Percentiles rank a stretch among this genome's conserved stretches.
Conservation (phyloP, 75 land plant genomes). For the Isoetes taiwanensis region DNA sequence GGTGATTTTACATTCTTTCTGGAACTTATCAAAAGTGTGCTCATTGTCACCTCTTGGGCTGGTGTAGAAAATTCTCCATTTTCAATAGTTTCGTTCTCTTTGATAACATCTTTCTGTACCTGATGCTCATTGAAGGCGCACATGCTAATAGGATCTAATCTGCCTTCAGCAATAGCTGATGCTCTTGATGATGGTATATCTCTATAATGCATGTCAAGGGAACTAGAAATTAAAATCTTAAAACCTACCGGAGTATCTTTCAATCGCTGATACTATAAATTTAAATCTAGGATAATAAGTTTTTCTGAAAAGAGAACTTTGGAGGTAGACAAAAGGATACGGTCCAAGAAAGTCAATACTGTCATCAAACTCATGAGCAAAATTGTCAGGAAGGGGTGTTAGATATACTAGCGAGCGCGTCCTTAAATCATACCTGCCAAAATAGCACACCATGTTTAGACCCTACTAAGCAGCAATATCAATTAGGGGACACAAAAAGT, state of each 20-base stretch:
- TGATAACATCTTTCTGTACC: too few species aligned
- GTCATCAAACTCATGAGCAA: conserved; percentile 27
- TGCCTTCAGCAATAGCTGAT: conserved; percentile 55
- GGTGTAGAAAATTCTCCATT: too few species aligned
- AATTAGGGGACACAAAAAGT: neutral
- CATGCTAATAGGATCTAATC: conserved; percentile 51
- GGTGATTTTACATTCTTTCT: too few species aligned
- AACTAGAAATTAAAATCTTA: too few species aligned
- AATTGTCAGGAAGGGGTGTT: conserved; percentile 35
- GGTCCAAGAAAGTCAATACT: conserved; percentile 63
- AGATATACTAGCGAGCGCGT: conserved; percentile 28
- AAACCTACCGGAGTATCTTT: too few species aligned
- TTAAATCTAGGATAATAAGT: too few species aligned
- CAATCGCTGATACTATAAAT: too few species aligned
- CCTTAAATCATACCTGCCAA: conserved; percentile 48
- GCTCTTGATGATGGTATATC: conserved; percentile 49
- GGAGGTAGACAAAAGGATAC: conserved; percentile 53
- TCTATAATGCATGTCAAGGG: conserved; percentile 25
- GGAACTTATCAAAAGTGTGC: too few species aligned
- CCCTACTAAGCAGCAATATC: neutral
- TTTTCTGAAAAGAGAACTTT: too few species aligned
- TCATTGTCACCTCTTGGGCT: too few species aligned
- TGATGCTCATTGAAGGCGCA: conserved; percentile 34
- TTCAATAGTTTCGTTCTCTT: too few species aligned
- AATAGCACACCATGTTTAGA: neutral